Evolutionary conservation across 352 stramenopile genomes (phyloP).

Genomic region (Phytophthora foliorum): DNA sequence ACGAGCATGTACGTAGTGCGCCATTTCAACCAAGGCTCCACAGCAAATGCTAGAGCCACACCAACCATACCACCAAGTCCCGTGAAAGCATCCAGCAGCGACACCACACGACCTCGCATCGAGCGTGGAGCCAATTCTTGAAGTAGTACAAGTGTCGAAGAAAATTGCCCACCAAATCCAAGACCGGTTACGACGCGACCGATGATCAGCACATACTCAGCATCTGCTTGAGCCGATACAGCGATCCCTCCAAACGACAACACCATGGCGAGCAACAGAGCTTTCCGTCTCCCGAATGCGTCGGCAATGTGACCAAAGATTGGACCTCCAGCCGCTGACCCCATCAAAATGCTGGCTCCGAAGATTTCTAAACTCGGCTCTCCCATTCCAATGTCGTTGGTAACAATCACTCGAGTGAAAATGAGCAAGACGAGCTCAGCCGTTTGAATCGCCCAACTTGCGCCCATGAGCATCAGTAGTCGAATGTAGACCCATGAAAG

Average conservation of each 20-base stretch:
- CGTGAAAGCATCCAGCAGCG: constrained; percentile 38
- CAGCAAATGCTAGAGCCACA: constrained; percentile 25
- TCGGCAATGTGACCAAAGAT: constrained; percentile 37
- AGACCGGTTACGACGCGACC: constrained; percentile 39
- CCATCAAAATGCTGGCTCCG: constrained; percentile 18
- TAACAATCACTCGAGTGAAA: constrained; percentile 36
- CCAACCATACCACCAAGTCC: constrained; percentile 33
- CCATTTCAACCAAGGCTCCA: constrained; percentile 35
- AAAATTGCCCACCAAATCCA: constrained; percentile 42
- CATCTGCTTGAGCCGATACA: constrained; percentile 25
- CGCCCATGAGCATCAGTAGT: constrained; percentile 30
- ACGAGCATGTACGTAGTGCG: constrained; percentile 28
- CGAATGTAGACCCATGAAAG: constrained; percentile 39
- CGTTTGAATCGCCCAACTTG: constrained; percentile 44
- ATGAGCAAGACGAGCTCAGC: constrained; percentile 44
- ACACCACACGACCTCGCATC: constrained; percentile 34
- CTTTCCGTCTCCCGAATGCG: constrained; percentile 22
- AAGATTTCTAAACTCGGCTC: constrained; percentile 28
- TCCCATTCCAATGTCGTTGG: constrained; percentile 28
- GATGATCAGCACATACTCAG: constrained; percentile 3
- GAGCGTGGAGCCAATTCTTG: constrained; percentile 37
- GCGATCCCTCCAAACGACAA: constrained; percentile 33
- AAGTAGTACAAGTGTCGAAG: constrained; percentile 32
- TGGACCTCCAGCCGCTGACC: constrained; percentile 28
- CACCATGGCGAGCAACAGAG: constrained; percentile 36